Evolutionary conservation across 805 yeast species (phyloP), one percentile per base, ranked within the genome.

Genomic region (Myxozyma geophila): DNA sequence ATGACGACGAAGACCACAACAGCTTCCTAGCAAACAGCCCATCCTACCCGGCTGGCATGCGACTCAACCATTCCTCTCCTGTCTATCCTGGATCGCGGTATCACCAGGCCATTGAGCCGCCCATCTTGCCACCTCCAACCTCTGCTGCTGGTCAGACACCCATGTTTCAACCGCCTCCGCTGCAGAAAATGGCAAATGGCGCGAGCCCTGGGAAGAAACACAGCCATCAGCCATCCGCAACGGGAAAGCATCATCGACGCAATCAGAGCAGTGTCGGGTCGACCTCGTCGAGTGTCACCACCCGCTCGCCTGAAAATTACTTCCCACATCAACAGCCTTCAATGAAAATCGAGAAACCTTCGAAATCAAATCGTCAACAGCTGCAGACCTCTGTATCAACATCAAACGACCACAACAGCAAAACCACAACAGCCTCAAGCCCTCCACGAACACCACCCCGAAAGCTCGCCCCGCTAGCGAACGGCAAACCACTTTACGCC

Each of bases 281-380:
- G 9, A 67, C 70, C 21, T 67, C 70, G 39, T 61, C 55, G 21
- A 53, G 49, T 6, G 39, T 28, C n/a, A 41, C 57, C 13, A 41
- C 37, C 41, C 8, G 17, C 17, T 21, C 33, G 35, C 35, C 37
- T 23, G 48, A 41, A 19, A 47, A 43, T 43, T 39, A 44, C 7
- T 19, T 36, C 28, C 60, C 37, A 39, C 57, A 36, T 50, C 59
- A 9, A 65, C 70, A 23, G 41, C 66, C 13, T 67, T 2, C 75
- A 75, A 28, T 28, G 28, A 28, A 17, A 64, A 67, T 41, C 73
- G 76, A 39, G 40, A 19, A 19, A 10, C 28, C 12, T 7, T 15
- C 44, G n/a, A 19, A 37, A 52, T 35, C 52, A 23, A 37, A 8
- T 75, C 77, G 4, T 73, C 74, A 41, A 7, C 47, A 40, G 9